Conservation (phyloP, 2,329 filamentous ascomycete species). For the Fonsecaea monophora region DNA sequence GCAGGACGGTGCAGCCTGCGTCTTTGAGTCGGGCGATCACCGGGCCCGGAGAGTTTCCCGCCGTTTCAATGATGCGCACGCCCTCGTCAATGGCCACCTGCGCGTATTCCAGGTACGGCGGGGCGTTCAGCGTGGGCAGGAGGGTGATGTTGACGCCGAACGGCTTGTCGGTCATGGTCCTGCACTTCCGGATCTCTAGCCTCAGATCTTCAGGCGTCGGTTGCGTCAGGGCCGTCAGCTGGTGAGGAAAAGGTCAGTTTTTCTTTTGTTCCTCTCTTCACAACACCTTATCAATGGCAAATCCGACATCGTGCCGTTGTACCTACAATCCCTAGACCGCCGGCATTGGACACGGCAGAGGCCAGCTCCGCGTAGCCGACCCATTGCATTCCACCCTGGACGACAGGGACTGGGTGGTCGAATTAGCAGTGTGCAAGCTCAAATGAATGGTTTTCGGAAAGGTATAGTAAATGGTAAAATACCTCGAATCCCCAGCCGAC, state of each 20-base stretch:
- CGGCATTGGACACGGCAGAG: conserved; percentile 59
- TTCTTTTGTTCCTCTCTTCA: no score
- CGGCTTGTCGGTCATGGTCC: conserved; percentile 63
- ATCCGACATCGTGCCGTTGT: no score
- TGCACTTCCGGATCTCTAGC: conserved; percentile 87
- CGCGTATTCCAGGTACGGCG: conserved; percentile 89
- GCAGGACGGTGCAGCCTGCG: conserved; percentile 77
- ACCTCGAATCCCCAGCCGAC: neutral
- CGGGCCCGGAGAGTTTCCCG: conserved; percentile 82
- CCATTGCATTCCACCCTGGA: conserved; percentile 63
- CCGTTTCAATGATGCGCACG: conserved; percentile 88
- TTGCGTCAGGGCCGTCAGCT: conserved; percentile 73
- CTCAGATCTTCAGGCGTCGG: conserved; percentile 88
- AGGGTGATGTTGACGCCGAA: conserved; percentile 97
- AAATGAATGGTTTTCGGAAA: no score
- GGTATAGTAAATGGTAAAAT: no score
- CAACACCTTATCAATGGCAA: no score
- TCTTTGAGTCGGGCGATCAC: conserved; percentile 88
- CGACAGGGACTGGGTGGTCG: conserved; percentile 50
- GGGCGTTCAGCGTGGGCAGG: conserved; percentile 84
- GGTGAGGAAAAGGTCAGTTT: no score
- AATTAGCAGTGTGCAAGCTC: no score
- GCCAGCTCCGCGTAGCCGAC: conserved; percentile 61
- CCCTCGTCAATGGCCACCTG: conserved; percentile 92
- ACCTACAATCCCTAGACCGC: conserved; percentile 56